Evolutionary conservation across 805 yeast genomes (phyloP).

Genomic region (Isabelozyma rhagii): DNA sequence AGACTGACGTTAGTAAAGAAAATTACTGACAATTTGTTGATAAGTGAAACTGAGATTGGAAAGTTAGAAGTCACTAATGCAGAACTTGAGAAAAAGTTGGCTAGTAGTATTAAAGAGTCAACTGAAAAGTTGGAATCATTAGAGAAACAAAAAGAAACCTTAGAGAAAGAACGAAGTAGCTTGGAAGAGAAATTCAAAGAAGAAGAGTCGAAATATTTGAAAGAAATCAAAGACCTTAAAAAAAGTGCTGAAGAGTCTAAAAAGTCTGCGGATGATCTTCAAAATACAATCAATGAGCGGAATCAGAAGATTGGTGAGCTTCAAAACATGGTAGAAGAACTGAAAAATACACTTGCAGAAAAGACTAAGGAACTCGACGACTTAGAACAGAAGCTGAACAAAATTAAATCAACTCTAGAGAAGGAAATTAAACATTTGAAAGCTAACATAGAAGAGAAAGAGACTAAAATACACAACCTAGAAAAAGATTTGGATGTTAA

Average conservation of each 20-base stretch:
- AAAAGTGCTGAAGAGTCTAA: background rate
- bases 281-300: background rate
- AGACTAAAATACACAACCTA: constrained; percentile 23
- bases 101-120: background rate
- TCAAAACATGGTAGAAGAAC: background rate
- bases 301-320: background rate
- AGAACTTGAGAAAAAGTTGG: background rate
- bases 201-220: background rate
- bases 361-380: background rate
- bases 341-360: background rate
- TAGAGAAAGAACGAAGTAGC: background rate
- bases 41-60: background rate
- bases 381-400: constrained; percentile 14
- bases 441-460: constrained; percentile 16
- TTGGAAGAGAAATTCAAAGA: constrained; percentile 2
- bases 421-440: constrained; percentile 14
- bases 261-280: background rate
- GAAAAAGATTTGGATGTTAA: constrained; percentile 35
- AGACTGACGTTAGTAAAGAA: background rate
- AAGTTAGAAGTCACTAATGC: background rate
- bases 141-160: background rate
- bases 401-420: constrained; percentile 12
- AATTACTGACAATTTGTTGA: background rate
- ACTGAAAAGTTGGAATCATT: background rate
- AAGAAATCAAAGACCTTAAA: background rate